Percentiles rank a stretch among this genome's conserved stretches.
phyloP scores from a whole-genome alignment of 805 yeast genomes.

The Diddensiella caesifluorescens region DNA sequence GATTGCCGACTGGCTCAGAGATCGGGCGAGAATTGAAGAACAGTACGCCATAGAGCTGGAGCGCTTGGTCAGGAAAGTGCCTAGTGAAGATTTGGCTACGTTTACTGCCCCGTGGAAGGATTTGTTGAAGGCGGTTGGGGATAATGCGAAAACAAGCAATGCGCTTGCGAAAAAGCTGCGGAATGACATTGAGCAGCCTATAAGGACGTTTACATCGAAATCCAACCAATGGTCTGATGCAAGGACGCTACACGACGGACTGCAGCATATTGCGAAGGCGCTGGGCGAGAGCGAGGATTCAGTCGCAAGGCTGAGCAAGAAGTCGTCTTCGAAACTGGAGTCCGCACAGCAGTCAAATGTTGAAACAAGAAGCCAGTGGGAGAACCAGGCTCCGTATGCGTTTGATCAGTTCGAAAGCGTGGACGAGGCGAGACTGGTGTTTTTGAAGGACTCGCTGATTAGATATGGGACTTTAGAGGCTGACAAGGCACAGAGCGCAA shows the following conservation, averaged over 20 bases:
- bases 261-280: constrained; percentile 40
- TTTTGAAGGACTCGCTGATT: constrained; percentile 60
- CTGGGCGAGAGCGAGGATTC: constrained; percentile 39
- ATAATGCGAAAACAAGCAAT: constrained; percentile 27
- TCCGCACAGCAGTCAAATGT: constrained; percentile 33
- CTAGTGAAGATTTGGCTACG: constrained; percentile 23
- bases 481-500: constrained; percentile 45
- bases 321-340: constrained; percentile 18
- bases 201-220: constrained; percentile 39
- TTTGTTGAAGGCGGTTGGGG: constrained; percentile 24
- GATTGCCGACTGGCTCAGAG: constrained; percentile 56
- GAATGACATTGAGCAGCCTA: constrained; percentile 34
- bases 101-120: constrained; percentile 27
- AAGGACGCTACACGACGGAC: constrained; percentile 40
- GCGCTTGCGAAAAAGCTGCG: constrained; percentile 35
- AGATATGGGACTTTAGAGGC: constrained; percentile 58
- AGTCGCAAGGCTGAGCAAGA: constrained; percentile 34
- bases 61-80: constrained; percentile 29
- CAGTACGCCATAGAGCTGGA: constrained; percentile 46
- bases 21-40: constrained; percentile 44
- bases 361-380: constrained; percentile 51
- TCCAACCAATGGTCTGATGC: constrained; percentile 54
- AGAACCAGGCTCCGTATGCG: constrained; percentile 67
- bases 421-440: constrained; percentile 56
- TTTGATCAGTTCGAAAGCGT: constrained; percentile 70